Conservation (phyloP, 306 rosid genomes). For the Rosa lucieae region DNA sequence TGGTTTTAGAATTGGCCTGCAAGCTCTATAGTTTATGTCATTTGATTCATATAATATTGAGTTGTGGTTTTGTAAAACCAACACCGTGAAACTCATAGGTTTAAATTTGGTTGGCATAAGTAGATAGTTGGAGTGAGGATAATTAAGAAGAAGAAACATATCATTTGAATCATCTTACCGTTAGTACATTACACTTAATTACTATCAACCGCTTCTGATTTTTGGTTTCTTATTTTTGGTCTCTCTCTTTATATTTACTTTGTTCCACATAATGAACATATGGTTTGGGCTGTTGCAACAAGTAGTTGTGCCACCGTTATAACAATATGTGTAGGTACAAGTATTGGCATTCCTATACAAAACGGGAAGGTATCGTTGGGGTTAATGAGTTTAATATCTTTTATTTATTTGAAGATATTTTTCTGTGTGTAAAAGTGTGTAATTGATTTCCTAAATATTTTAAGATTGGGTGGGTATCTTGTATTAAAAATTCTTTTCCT, state of each 20-base stretch:
- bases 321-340: not conserved
- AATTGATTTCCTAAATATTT: too few relatives aligned
- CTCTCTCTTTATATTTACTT: not conserved
- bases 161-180: not conserved
- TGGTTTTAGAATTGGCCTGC: not conserved
- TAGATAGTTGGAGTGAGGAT: not conserved
- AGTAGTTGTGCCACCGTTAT: not conserved
- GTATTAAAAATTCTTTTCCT: too few relatives aligned
- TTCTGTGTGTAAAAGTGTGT: too few relatives aligned
- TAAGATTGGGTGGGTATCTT: too few relatives aligned
- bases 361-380: too few relatives aligned
- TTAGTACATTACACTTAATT: not conserved
- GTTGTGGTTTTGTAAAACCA: not conserved
- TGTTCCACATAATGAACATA: not conserved
- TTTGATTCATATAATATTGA: not conserved
- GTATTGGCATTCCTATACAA: too few relatives aligned
- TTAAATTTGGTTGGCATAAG: not conserved
- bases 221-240: not conserved
- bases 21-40: not conserved
- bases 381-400: too few relatives aligned
- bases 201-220: not conserved
- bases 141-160: not conserved
- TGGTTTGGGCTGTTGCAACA: not conserved
- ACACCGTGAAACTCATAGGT: not conserved
- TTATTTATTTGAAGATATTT: too few relatives aligned